phyloP scores from a whole-genome alignment of 495 filamentous ascomycete genomes.

The Podospora australis region DNA sequence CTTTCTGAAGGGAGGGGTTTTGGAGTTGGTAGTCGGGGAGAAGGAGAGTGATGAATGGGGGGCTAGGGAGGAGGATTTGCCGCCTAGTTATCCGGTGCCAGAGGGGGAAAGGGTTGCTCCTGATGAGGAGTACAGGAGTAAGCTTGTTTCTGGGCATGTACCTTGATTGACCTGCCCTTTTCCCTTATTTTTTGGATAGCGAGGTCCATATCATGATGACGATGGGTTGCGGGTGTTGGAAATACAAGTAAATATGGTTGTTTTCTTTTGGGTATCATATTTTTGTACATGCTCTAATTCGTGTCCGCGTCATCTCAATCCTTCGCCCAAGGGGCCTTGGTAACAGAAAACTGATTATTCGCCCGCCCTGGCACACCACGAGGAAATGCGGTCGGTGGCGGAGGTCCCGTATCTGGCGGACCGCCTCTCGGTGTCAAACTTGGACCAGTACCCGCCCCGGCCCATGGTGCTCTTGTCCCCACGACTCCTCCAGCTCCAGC shows the following conservation, averaged over 20 bases:
- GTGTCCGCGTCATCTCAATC: too few relatives aligned
- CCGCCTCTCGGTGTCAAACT: slow-evolving; percentile 16
- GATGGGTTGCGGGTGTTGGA: too few relatives aligned
- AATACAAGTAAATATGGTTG: too few relatives aligned
- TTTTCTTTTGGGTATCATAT: background rate
- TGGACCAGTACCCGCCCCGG: background rate
- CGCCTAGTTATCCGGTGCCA: too few relatives aligned
- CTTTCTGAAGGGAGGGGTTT: slow-evolving; percentile 56
- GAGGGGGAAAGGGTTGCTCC: too few relatives aligned
- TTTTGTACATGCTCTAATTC: background rate
- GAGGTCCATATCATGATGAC: too few relatives aligned
- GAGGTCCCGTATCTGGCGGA: slow-evolving; percentile 16
- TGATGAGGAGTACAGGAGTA: too few relatives aligned
- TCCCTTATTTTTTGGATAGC: too few relatives aligned
- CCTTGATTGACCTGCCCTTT: too few relatives aligned
- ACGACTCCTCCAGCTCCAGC: background rate
- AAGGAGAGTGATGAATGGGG: slow-evolving; percentile 62
- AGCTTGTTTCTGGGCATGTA: too few relatives aligned
- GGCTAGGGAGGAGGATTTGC: slow-evolving; percentile 54
- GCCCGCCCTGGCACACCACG: slow-evolving; percentile 22
- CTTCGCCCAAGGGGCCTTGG: slow-evolving; percentile 28
- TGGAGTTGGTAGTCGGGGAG: slow-evolving; percentile 58
- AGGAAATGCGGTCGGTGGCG: slow-evolving; percentile 17
- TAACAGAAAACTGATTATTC: slow-evolving; percentile 27
- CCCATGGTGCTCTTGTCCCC: slow-evolving; percentile 23